A percentile compares a stretch with the other conserved stretches of the same genome.
Evolutionary conservation across 371 early-diverging fungal genomes (phyloP).

Genomic region (Encephalitozoon hellem): DNA sequence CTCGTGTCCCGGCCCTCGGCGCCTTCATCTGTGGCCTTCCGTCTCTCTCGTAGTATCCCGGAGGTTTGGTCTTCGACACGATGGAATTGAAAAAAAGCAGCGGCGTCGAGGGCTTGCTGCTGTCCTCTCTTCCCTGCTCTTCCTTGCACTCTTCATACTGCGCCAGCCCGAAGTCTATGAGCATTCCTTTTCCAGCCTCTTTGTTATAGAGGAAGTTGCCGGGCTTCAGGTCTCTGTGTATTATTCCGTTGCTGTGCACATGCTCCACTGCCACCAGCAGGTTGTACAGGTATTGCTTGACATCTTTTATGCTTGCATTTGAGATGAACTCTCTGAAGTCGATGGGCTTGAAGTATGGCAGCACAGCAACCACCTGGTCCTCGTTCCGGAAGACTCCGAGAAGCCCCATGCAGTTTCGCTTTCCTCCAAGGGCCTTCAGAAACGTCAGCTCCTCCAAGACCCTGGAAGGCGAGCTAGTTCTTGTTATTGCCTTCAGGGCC

Average conservation of each 20-base stretch:
- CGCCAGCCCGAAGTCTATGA: constrained; percentile 96
- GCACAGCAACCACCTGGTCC: constrained; percentile 73
- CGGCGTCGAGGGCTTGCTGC: constrained; percentile 60
- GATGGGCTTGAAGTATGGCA: constrained; percentile 75
- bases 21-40: constrained; percentile 68
- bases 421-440: constrained; percentile 65
- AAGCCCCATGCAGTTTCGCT: constrained; percentile 66
- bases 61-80: constrained; percentile 34
- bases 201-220: constrained; percentile 80
- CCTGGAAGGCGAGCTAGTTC: constrained; percentile 71
- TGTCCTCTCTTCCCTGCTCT: background rate
- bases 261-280: constrained; percentile 67
- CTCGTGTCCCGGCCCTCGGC: constrained; percentile 89
- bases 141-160: constrained; percentile 62
- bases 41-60: constrained; percentile 61
- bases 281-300: constrained; percentile 70
- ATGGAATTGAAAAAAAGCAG: constrained; percentile 41
- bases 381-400: constrained; percentile 70
- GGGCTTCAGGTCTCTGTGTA: constrained; percentile 85
- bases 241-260: constrained; percentile 63
- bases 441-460: constrained; percentile 78
- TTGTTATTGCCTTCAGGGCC: constrained; percentile 80
- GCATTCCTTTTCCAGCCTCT: constrained; percentile 66
- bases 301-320: constrained; percentile 64
- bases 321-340: constrained; percentile 69